phyloP scores from a whole-genome alignment of 2,329 filamentous ascomycete genomes.

The Fusarium protoensiforme region DNA sequence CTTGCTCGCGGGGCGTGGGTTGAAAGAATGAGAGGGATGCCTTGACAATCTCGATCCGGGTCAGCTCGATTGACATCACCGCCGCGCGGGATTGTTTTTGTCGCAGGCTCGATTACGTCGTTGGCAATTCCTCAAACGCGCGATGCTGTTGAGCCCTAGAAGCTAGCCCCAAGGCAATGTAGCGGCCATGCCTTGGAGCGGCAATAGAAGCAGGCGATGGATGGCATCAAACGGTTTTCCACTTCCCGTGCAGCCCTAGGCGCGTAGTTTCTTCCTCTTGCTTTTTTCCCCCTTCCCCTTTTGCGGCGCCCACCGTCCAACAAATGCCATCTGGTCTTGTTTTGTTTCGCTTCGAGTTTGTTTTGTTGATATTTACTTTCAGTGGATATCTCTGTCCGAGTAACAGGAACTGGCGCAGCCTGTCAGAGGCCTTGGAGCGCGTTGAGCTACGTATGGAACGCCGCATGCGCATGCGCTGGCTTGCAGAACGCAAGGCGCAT shows the following conservation, averaged over 20 bases:
- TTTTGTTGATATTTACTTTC: constrained; percentile 25
- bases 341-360: constrained; percentile 23
- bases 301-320: not conserved
- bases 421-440: constrained; percentile 26
- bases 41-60: constrained; percentile 4
- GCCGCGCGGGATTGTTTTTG: not conserved
- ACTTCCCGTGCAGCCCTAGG: not conserved
- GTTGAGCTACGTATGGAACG: constrained; percentile 17
- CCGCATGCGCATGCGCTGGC: constrained; percentile 32
- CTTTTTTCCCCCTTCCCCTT: not conserved
- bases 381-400: constrained; percentile 14
- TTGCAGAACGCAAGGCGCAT: constrained; percentile 29
- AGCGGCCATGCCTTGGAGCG: not conserved
- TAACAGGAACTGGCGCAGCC: constrained; percentile 14
- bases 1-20: not conserved
- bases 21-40: not conserved
- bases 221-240: constrained; percentile 8
- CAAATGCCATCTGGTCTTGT: constrained; percentile 7
- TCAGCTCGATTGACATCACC: constrained; percentile 11
- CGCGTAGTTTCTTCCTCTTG: constrained; percentile 1
- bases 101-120: constrained; percentile 3
- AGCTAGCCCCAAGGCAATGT: constrained; percentile 2
- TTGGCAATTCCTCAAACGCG: not conserved
- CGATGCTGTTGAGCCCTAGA: not conserved
- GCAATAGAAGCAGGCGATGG: not conserved